Evolutionary conservation across 148 eudicot species (phyloP), one percentile per base, ranked within the genome.

Genomic region (Mesembryanthemum crystallinum): DNA sequence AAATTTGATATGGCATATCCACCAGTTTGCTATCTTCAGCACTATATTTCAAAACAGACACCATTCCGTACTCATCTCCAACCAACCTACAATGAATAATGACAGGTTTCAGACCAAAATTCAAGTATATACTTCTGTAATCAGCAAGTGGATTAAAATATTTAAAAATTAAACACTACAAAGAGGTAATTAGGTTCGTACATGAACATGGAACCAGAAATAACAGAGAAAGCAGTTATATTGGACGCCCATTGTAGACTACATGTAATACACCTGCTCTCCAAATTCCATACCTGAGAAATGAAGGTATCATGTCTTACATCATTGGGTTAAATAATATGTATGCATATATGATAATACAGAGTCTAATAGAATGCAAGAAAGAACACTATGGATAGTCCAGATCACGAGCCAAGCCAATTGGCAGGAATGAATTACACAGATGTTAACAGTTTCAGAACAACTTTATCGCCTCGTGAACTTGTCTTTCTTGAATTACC

Each of bases 221-320:
- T 67, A 30, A 61, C 71, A 73, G 77, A 81, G 68, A 81, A 77
- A 8, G 75, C 71, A 27, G 80, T 81, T 73, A 81, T 73, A 77
- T 81, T 81, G 68, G 80, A 77, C 58, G 67, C 80, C 83, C 83
- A 81, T 59, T 81, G 83, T 47, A 73, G 52, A 64, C 27, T 81
- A 81, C 74, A 77, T 58, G 76, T 28, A n/a, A 81, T 69, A 73
- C 71, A 73, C 72, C 80, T 73, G 77, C 65, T 73, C 58, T 77
- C 77, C 83, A 81, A 58, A 62, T 73, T 81, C 80, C 83, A 81
- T 43, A 81, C 83, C 83, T 81, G 83, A 67, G 76, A 78, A 67
- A 49, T 4, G 25, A 60, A 65, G 57, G 79, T 13, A 67, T 7
- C 59, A 49, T 57, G 54, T 72, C 21, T 57, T 25, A 66, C 45